A percentile compares a stretch with the other conserved stretches of the same genome.
These are phyloP conservation scores for Suhomyces sp. DNA, from an alignment of 805 yeast genomes.

Conservation along the genomic window DNA sequence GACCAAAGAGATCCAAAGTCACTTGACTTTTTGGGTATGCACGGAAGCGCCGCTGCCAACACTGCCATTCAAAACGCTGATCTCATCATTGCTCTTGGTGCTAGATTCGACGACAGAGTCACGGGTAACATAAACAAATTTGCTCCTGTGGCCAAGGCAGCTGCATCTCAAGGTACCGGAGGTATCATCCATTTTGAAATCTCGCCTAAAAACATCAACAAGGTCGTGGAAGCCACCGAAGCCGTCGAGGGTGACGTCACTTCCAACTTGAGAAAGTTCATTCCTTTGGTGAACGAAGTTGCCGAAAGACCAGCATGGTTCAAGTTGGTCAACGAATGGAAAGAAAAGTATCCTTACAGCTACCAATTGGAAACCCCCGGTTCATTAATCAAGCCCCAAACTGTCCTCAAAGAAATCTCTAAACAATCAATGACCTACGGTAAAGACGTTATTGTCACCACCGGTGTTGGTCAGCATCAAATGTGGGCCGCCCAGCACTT, in stretches of 20 bases:
- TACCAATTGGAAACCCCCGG: conserved; percentile 80
- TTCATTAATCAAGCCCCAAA: conserved; percentile 86
- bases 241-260: conserved; percentile 97
- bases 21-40: conserved; percentile 97
- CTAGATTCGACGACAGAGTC: conserved; percentile 98
- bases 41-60: conserved; percentile 94
- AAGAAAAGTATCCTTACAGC: conserved; percentile 77
- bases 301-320: conserved; percentile 79
- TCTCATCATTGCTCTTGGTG: conserved; percentile 89
- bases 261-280: conserved; percentile 63
- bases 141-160: conserved; percentile 90
- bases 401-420: conserved; percentile 76
- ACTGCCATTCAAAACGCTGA: conserved; percentile 92
- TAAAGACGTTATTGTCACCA: conserved; percentile 83
- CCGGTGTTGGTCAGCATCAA: conserved; percentile 99
- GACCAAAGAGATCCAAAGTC: conserved; percentile 91
- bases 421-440: conserved; percentile 60
- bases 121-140: conserved; percentile 82
- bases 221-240: conserved; percentile 93
- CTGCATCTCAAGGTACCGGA: conserved; percentile 85
- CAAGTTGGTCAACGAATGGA: conserved; percentile 72
- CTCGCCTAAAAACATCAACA: conserved; percentile 94
- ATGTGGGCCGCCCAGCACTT: conserved; percentile 99
- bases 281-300: conserved; percentile 68
- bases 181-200: conserved; percentile 97